Evolutionary conservation across 2,329 filamentous ascomycete species (phyloP).

Genomic region (Botrytis cinerea): DNA sequence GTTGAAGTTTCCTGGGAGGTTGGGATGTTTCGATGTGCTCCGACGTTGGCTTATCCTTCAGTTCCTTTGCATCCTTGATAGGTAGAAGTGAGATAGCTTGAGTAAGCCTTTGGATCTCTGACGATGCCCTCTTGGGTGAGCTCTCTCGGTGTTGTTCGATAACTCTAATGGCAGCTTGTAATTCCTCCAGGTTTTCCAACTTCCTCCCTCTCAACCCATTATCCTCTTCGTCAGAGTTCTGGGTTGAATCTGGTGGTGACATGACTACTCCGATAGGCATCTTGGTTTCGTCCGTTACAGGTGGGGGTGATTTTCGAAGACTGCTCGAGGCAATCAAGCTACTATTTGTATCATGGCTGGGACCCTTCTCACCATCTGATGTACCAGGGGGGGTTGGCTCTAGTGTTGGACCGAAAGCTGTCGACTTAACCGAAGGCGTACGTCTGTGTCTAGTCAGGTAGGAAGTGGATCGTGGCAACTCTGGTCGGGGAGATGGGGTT

Average conservation of each 20-base stretch:
- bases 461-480: slow-evolving; percentile 64
- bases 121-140: slow-evolving; percentile 50
- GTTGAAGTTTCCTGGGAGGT: slow-evolving; percentile 34
- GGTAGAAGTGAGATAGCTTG: slow-evolving; percentile 43
- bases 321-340: slow-evolving; percentile 52
- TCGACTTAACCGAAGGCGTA: slow-evolving; percentile 51
- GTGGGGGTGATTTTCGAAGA: slow-evolving; percentile 82
- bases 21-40: slow-evolving; percentile 30
- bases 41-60: slow-evolving; percentile 36
- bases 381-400: slow-evolving; percentile 37
- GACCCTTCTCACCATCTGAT: slow-evolving; percentile 36
- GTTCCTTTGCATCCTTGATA: slow-evolving; percentile 36
- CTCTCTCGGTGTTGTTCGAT: slow-evolving; percentile 67
- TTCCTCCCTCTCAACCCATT: slow-evolving; percentile 37
- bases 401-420: slow-evolving; percentile 38
- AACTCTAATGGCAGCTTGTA: slow-evolving; percentile 80
- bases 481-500: slow-evolving; percentile 47
- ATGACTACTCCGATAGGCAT: slow-evolving; percentile 86
- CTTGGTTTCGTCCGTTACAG: slow-evolving; percentile 66
- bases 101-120: slow-evolving; percentile 30
- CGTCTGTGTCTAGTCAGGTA: slow-evolving; percentile 66
- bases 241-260: slow-evolving; percentile 84
- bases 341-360: slow-evolving; percentile 36
- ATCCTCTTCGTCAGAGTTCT: slow-evolving; percentile 80
- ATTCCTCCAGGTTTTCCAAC: slow-evolving; percentile 50